phyloP scores from a whole-genome alignment of 1,139 yeast genomes.

The Magnusiomyces magnusii region DNA sequence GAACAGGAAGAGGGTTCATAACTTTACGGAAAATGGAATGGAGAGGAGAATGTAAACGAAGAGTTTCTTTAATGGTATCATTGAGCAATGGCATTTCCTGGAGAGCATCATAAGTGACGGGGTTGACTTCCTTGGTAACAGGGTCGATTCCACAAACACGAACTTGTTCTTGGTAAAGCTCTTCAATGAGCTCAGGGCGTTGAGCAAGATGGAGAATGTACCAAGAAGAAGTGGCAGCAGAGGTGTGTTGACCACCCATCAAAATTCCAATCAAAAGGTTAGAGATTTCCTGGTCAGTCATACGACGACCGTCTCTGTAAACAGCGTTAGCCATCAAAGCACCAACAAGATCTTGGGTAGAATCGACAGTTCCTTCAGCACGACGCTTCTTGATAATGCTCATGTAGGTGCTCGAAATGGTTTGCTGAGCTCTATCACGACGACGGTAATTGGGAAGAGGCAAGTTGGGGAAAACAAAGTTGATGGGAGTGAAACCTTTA shows the following conservation, averaged over 20 bases:
- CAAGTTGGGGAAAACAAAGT: conserved; percentile 89
- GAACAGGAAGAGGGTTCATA: conserved; percentile 66
- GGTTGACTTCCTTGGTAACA: conserved; percentile 30
- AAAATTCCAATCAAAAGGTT: conserved; percentile 88
- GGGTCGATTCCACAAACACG: conserved; percentile 51
- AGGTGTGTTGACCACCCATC: conserved; percentile 99
- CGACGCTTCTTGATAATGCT: conserved; percentile 70
- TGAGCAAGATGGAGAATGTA: conserved; percentile 83
- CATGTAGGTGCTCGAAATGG: conserved; percentile 74
- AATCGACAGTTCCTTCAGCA: conserved; percentile 55
- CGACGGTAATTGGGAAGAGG: conserved; percentile 81
- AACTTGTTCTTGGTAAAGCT: conserved; percentile 65
- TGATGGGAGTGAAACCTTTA: conserved; percentile 93
- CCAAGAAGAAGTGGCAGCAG: conserved; percentile 97
- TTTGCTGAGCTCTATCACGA: conserved; percentile 83
- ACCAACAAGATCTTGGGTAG: conserved; percentile 83
- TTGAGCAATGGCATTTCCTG: conserved; percentile 75
- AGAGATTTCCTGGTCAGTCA: conserved; percentile 95
- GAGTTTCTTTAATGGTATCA: conserved; percentile 82
- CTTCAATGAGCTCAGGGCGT: conserved; percentile 74
- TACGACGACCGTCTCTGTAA: conserved; percentile 85
- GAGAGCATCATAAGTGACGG: conserved; percentile 68
- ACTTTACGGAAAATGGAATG: conserved; percentile 96
- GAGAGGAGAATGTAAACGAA: conserved; percentile 92
- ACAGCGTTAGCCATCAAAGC: conserved; percentile 73